These are phyloP conservation scores for Psilocybe cubensis DNA, from an alignment of 768 basidiomycete genomes.

Conservation along the genomic window DNA sequence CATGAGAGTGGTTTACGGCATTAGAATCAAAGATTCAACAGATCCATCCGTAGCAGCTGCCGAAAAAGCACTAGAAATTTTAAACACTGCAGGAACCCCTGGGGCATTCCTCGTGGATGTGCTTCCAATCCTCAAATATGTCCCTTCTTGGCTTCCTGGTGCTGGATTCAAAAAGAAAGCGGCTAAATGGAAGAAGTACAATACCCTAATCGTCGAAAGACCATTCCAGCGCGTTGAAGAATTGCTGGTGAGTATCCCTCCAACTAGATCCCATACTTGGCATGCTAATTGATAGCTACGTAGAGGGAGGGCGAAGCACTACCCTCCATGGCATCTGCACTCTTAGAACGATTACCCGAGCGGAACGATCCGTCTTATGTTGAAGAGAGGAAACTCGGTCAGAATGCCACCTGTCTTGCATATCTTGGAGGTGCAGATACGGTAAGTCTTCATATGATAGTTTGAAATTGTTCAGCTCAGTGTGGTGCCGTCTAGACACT, in stretches of 20 bases:
- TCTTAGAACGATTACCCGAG: slow-evolving; percentile 13
- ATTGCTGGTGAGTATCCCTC: not conserved
- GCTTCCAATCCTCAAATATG: slow-evolving; percentile 30
- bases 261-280: no score
- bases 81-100: slow-evolving; percentile 28
- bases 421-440: slow-evolving; percentile 13
- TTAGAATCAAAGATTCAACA: slow-evolving; percentile 31
- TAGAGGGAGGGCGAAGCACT: no score
- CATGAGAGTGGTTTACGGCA: slow-evolving; percentile 39
- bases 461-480: not conserved
- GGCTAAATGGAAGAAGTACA: slow-evolving; percentile 17
- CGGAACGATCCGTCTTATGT: slow-evolving; percentile 3
- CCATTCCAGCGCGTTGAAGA: slow-evolving; percentile 21
- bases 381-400: slow-evolving; percentile 14
- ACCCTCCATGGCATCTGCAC: slow-evolving; percentile 3
- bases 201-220: slow-evolving; percentile 11
- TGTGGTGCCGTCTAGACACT: slow-evolving; percentile 20
- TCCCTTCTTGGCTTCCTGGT: slow-evolving; percentile 46
- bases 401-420: slow-evolving; percentile 13
- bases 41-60: slow-evolving; percentile 38
- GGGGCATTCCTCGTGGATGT: slow-evolving; percentile 26
- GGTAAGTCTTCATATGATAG: slow-evolving; percentile 4
- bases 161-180: slow-evolving; percentile 35
- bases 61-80: slow-evolving; percentile 28
- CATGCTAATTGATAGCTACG: no score